Base-by-base conservation (phyloP, 2,329 filamentous ascomycete genomes). In the Hymenotorrendiella dingleyae region DNA sequence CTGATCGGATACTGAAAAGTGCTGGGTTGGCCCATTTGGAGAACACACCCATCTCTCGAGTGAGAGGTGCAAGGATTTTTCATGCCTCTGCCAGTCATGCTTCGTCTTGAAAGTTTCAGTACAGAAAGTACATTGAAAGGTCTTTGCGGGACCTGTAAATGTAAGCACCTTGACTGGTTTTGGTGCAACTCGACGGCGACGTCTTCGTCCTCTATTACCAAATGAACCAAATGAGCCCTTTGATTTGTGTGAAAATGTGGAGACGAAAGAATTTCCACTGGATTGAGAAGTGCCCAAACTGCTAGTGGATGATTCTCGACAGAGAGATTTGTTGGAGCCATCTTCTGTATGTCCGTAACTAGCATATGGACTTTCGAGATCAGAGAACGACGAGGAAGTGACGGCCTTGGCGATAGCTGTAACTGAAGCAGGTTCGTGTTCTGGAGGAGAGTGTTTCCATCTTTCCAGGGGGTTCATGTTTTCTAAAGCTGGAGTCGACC, bases 1-100 rank as follows among this genome's bases (percentile, higher is more conserved):
- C 37, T 72, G 64, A 21, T 78, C 76, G n/a, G 72, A 80, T 2
- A 79, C 73, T 2, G 77, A 71, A 43, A 82, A 75, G 26, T 80
- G 61, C 4, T 72, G 71, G 5, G 64, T 68, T 12, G 75, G 65
- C 0, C 78, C 78, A 33, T 76, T 70, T 33, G 77, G 78, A 4
- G 73, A 72, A 56, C 74, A 86, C 46, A 80, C 76, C 83, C 73
- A 86, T 43, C 71, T 71, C 64, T 78, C 79, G 0, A 83, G 74
- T 6, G 76, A 86, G 53, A 76, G 63, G 59, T 76, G 82, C 50
- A 80, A 67, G 38, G 78, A 80, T 52, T 82, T 82, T 56, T 87
- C 82, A 58, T 86, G 82, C 45, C 82, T 69, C 54, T 82, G 78
- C 79, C 79, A 83, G 61, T 83, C 79, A 54, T 83, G 77, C 58